Base-by-base conservation (phyloP, 2,329 filamentous ascomycete genomes). In the Fusarium palustre region DNA sequence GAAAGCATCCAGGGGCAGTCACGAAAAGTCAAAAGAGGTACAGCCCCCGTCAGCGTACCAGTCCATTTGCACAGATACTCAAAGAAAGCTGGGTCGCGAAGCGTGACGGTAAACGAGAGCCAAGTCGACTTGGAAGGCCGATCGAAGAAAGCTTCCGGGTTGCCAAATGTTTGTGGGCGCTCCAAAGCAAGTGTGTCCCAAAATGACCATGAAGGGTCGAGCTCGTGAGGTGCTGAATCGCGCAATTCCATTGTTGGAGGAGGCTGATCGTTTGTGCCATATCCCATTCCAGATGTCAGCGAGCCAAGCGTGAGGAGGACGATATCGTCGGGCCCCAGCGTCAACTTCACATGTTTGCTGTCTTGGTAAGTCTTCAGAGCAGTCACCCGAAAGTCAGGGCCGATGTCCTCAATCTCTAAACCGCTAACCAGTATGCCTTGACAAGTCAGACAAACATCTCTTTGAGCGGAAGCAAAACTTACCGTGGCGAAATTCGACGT, bases 1-100 rank as follows among this genome's bases (percentile, higher is more conserved):
- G 73, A 75, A 5, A 75, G 47, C 70, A 75, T 74, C 73, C 73
- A 75, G 0, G 73, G 73, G 16, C 73, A 75, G 43, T 75, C 73
- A 1, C 73, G 65, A 60, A 75, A 75, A 11, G 73, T 75, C 30
- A 75, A 59, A 4, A 75, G 48, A 15, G 73, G 71, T 3, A 74
- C 69, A 6, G 69, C 61, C 7, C 73, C 73, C 0, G 68, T 75
- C 2, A 66, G 50, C 0, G 73, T 75, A 3, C 73, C 73, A 0
- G 73, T 70, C 73, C 73, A 75, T 18, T 33, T 46, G n/a, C 64
- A 62, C 5, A 75, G 31, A 33, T 75, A 39, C n/a, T 74, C 33
- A 7, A 67, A 74, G 52, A 75, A 75, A 2, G 55, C 59, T 16
- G 53, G 42, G 22, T 75, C 71, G 5, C 56, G 71, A n/a, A 75